Percentiles rank a stretch among this genome's conserved stretches.
These are phyloP conservation scores for Backusella parvicylindrica DNA, from an alignment of 192 early-diverging fungal genomes.

Conservation along the genomic window DNA sequence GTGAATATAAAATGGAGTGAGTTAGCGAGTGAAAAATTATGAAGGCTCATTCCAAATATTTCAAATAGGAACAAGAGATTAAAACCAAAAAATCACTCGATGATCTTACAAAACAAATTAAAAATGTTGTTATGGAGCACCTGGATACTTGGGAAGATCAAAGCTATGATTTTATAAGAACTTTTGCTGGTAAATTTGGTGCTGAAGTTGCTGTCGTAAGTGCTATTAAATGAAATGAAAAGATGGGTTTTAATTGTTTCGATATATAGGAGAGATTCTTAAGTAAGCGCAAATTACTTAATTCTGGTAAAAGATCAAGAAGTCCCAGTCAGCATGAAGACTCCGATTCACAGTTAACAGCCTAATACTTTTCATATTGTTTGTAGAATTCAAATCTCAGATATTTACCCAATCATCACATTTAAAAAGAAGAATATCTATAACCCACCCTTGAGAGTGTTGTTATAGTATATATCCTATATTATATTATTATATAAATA, in stretches of 20 bases:
- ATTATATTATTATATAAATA: background rate
- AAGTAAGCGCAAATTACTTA: constrained; percentile 3
- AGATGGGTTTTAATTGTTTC: background rate
- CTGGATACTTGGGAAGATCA: constrained; percentile 70
- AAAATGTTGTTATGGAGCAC: constrained; percentile 62
- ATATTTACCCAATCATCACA: background rate
- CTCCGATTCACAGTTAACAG: background rate
- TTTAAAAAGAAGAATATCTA: background rate
- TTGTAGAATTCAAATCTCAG: background rate
- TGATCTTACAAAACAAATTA: constrained; percentile 63
- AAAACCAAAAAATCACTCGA: constrained; percentile 68
- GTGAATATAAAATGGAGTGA: background rate
- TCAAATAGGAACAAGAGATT: constrained; percentile 62
- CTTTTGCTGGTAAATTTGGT: constrained; percentile 65
- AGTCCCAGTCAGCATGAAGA: background rate
- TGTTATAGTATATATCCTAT: background rate
- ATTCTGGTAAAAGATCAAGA: background rate
- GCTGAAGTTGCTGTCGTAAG: constrained; percentile 51
- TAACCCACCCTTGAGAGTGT: background rate
- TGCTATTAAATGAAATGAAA: background rate
- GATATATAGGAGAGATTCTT: constrained; percentile 7
- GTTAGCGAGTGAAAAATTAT: background rate
- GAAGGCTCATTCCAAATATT: background rate
- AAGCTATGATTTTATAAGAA: constrained; percentile 68
- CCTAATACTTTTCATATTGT: background rate